phyloP scores from a whole-genome alignment of 441 rosid genomes.

The Populus hybrid region DNA sequence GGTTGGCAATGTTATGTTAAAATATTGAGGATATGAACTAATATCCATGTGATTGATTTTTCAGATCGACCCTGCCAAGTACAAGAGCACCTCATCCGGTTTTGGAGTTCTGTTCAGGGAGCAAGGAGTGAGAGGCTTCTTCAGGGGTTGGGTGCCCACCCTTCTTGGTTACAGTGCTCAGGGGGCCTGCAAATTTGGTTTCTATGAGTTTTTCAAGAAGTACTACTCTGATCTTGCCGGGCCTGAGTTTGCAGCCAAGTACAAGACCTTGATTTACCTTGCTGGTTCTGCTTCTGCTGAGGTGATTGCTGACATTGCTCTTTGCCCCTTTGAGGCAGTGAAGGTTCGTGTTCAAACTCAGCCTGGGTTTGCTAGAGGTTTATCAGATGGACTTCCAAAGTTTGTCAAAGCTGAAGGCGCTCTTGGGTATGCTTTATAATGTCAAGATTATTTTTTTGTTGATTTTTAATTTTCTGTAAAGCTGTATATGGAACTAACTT shows the following conservation, averaged over 20 bases:
- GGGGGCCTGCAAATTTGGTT: constrained; percentile 99
- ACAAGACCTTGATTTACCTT: constrained; percentile 95
- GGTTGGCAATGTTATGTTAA: neutral
- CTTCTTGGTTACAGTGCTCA: constrained; percentile 97
- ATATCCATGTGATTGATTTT: constrained; percentile 17
- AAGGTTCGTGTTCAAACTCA: constrained; percentile 99
- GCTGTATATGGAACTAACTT: constrained; percentile 1
- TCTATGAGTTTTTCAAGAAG: constrained; percentile 96
- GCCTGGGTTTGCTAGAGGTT: constrained; percentile 98
- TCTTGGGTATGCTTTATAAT: constrained; percentile 57
- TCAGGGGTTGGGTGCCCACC: constrained; percentile 99
- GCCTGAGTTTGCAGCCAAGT: constrained; percentile 79
- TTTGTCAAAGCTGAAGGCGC: constrained; percentile 89
- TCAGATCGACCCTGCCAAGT: constrained; percentile 94
- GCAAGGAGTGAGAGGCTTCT: constrained; percentile 88
- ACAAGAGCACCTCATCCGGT: constrained; percentile 94
- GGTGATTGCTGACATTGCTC: constrained; percentile 96
- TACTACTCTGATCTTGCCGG: constrained; percentile 91
- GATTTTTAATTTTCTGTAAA: neutral
- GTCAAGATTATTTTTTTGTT: neutral
- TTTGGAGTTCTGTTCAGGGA: constrained; percentile 86
- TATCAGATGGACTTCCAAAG: constrained; percentile 92
- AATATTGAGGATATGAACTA: neutral
- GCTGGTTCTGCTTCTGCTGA: constrained; percentile 99
- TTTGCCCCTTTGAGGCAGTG: constrained; percentile 98